phyloP scores from a whole-genome alignment of 805 yeast species.

The Metschnikowia cerradonensis region DNA sequence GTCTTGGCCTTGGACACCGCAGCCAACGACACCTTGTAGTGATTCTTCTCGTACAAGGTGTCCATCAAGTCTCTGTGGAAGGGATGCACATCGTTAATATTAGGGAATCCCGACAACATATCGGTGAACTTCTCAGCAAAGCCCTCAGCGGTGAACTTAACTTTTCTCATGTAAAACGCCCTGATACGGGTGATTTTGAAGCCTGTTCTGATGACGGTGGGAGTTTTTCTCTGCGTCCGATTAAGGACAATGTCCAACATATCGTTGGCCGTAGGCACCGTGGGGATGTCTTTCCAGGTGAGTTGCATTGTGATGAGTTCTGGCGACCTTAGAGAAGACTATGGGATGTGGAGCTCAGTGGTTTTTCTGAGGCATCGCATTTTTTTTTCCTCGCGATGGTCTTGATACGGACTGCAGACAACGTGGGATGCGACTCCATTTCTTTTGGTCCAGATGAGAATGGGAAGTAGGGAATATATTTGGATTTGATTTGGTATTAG shows the following conservation, averaged over 20 bases:
- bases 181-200: conserved; percentile 94
- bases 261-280: conserved; percentile 89
- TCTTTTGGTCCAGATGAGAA: not conserved
- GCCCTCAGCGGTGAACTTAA: conserved; percentile 93
- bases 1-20: conserved; percentile 92
- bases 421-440: not conserved
- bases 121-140: conserved; percentile 90
- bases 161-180: conserved; percentile 97
- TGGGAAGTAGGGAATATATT: too few relatives aligned
- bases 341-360: not conserved
- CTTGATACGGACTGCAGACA: conserved; percentile 1
- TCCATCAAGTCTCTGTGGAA: conserved; percentile 98
- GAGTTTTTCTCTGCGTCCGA: conserved; percentile 97
- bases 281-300: conserved; percentile 97
- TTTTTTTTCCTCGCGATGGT: conserved; percentile 10
- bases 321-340: not conserved
- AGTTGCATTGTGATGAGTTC: conserved; percentile 66
- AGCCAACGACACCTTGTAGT: conserved; percentile 93
- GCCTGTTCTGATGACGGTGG: conserved; percentile 97
- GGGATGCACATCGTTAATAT: conserved; percentile 96
- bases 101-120: conserved; percentile 84
- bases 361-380: conserved; percentile 10
- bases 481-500: too few relatives aligned
- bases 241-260: conserved; percentile 93
- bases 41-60: conserved; percentile 95